Percentiles rank a stretch among this genome's conserved stretches.
Conservation (phyloP, 1,284 basidiomycete genomes). For the Crucibulum cyathiforme region DNA sequence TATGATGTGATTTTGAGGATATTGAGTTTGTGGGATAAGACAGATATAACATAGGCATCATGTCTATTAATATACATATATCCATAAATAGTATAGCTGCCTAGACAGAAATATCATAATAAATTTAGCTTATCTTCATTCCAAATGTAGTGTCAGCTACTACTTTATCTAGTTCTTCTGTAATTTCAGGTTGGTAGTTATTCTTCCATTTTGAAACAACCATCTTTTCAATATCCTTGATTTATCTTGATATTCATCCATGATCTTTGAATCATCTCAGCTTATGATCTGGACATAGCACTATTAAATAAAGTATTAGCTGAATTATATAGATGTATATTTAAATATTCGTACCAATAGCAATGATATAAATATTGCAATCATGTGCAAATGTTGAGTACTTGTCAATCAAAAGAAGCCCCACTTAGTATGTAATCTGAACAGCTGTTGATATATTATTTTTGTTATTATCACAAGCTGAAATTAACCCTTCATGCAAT, state of each 20-base stretch:
- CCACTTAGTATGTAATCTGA: constrained; percentile 3
- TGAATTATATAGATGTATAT: constrained; percentile 1
- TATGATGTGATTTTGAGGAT: neutral
- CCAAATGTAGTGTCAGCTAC: too few species aligned
- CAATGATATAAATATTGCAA: constrained; percentile 13
- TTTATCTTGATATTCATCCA: constrained; percentile 7
- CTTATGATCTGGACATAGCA: constrained; percentile 1
- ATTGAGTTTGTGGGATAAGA: neutral
- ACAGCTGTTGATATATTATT: neutral
- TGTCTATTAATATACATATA: neutral
- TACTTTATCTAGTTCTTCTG: too few species aligned
- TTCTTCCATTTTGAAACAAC: constrained; percentile 8
- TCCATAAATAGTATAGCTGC: too few species aligned
- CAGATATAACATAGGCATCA: neutral
- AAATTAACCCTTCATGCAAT: constrained; percentile 8
- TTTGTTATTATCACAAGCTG: constrained; percentile 8
- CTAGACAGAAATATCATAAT: too few species aligned
- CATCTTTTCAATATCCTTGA: constrained; percentile 11
- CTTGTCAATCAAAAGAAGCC: constrained; percentile 5
- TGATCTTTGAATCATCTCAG: constrained; percentile 21
- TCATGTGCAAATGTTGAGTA: constrained; percentile 1
- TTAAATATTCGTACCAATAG: constrained; percentile 2
- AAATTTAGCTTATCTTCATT: too few species aligned
- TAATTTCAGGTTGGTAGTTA: neutral
- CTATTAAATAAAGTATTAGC: neutral